Base-by-base conservation (phyloP, 129 eudicot genomes). In the Sambucus nigra region DNA sequence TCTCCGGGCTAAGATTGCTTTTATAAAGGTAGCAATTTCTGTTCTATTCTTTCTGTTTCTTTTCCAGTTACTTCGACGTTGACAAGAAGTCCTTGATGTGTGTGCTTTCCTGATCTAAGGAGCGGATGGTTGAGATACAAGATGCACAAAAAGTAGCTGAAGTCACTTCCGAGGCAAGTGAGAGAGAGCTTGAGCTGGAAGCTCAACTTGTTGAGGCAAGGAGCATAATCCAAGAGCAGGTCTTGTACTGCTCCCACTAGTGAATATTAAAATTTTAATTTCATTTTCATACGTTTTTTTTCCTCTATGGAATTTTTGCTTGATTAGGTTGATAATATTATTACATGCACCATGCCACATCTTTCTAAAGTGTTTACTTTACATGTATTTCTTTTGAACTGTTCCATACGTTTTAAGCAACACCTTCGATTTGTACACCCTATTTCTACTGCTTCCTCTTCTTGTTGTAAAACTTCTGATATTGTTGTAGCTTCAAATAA, bases 121-220 rank as follows among this genome's bases (percentile, higher is more conserved):
- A 82, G 66, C 96, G 94, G 53, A 79, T 92, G 95, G 82, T 69
- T 73, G 92, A 86, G 68, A 79, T 92, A 51, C 99, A 86, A 86
- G 99, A 86, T 82, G 94, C 94, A 25, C 91, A 92, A 49, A 80
- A 82, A 65, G 92, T 65, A 77, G 83, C 99, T n/a, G 92, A 92
- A 68, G 94, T 92, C 39, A 80, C 96, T 73, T 86, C 94, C 29
- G 99, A 92, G 67, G 99, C 75, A 28, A 79, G 96, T 58, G 99
- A 92, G 73, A 82, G 94, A 77, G 99, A 92, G 81, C 94, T 92
- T 53, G 99, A 92, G 73, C 70, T 92, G 67, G 99, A 92, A 80
- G 99, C 99, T 51, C 94, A 92, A 72, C 94, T 92, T 64, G 99
- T 92, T 54, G 99, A 92, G 77, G 99, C 99, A 59, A 80, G 96